Base-by-base conservation (phyloP, 202 grass and related monocot genomes). In the Zoysia matrella region DNA sequence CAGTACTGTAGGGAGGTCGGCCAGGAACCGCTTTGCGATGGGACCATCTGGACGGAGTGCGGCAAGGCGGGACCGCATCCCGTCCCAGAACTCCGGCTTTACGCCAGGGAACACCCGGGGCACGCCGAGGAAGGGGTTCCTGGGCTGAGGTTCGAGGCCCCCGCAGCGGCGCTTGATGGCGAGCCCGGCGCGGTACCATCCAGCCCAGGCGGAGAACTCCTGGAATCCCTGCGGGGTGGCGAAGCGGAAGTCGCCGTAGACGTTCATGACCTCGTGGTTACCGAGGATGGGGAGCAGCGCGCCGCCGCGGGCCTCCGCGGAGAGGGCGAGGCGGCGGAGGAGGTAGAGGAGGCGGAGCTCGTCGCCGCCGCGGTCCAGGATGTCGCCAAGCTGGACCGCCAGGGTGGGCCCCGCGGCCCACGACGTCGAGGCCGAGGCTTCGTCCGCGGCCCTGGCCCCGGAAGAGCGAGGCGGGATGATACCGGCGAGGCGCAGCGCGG, bases 221-320 rank as follows among this genome's bases (percentile, higher is more conserved):
- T 87, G 65, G 42, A 98, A 22, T 0, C 89, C 96, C 65, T 82
- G 84, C 1, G 66, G 84, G 46, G 96, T 93, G 56, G 78, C 77
- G 83, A 85, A 98, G 76, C 96, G 88, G 58, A 95, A 98, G 80
- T 93, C 84, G 52, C 92, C 91, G 9, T 67, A 79, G 12, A 89
- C 87, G 93, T 98, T 98, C 96, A 98, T 95, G 11, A 94, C 77
- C 87, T 98, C 96, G 82, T 98, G 96, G 82, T 98, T 98, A 0
- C 96, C 96, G 52, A 93, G 77, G 74, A 98, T 87, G 57, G 91
- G 89, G 63, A 91, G 78, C 14, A 95, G 68, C 68, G 88, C 84
- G 13, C 96, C 96, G 51, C 92, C 96, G 40, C 78, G 62, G 46
- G 10, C 54, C 14, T 90, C 83, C 8, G 96, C 92, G 46, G 89